Conservation (phyloP, 176 grass and related monocot genomes). For the Musa schizocarpa region DNA sequence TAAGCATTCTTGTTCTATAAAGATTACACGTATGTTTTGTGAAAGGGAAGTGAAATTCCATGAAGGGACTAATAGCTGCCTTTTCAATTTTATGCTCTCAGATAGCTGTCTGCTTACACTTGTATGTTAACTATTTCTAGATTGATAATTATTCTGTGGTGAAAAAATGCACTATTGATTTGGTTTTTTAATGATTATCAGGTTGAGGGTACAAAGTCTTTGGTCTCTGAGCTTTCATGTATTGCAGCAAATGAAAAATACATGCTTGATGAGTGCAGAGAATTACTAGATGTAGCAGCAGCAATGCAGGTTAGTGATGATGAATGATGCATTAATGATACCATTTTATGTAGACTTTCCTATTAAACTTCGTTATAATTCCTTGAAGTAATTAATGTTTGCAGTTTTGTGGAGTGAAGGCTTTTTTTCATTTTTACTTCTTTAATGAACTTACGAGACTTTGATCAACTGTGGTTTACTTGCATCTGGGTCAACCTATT, state of each 20-base stretch:
- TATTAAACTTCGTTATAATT: neutral
- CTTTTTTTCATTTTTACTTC: too few species aligned
- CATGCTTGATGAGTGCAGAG: slow-evolving; percentile 73
- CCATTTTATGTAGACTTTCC: neutral
- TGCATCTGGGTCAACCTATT: too few species aligned
- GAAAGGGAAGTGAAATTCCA: too few species aligned
- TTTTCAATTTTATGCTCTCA: too few species aligned
- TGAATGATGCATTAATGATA: neutral
- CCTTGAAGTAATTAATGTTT: too few species aligned
- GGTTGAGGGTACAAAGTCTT: slow-evolving; percentile 59
- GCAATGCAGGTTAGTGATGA: slow-evolving; percentile 47
- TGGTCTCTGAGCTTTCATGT: slow-evolving; percentile 73
- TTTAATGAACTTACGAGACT: too few species aligned
- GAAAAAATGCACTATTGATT: slow-evolving; percentile 17
- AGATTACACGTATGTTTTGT: neutral
- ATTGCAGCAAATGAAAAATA: slow-evolving; percentile 64
- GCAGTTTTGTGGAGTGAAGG: too few species aligned
- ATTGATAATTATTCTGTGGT: neutral
- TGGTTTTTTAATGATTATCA: slow-evolving; percentile 28
- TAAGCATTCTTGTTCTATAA: too few species aligned
- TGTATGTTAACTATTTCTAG: neutral
- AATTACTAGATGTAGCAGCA: slow-evolving; percentile 53
- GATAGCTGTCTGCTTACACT: too few species aligned
- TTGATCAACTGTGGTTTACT: too few species aligned
- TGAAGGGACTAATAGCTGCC: too few species aligned